Conservation (phyloP, 768 basidiomycete genomes). For the Amanita jacksonii region DNA sequence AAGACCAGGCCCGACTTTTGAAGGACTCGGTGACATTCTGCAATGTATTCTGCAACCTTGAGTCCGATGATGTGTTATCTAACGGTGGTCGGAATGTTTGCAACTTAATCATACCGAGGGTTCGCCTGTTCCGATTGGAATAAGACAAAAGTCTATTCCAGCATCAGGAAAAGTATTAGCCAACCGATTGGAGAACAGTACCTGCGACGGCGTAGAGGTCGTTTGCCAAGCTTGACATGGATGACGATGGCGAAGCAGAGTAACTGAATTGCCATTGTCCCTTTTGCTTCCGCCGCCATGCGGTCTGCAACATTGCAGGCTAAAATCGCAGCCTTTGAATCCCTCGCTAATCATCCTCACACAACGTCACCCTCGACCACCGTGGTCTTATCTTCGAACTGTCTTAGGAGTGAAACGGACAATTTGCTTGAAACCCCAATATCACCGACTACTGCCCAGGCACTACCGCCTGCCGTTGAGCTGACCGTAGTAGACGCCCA, state of each 20-base stretch:
- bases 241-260: slow-evolving; percentile 12
- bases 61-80: slow-evolving; percentile 5
- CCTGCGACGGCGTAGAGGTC: slow-evolving; percentile 78
- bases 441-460: slow-evolving; percentile 32
- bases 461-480: slow-evolving; percentile 33
- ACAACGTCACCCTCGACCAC: slow-evolving; percentile 11
- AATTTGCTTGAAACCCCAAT: slow-evolving; percentile 40
- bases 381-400: slow-evolving; percentile 12
- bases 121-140: slow-evolving; percentile 73
- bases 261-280: background rate
- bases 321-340: slow-evolving; percentile 58
- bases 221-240: slow-evolving; percentile 11
- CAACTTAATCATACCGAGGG: slow-evolving; percentile 47
- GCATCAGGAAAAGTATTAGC: slow-evolving; percentile 4
- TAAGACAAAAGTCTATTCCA: slow-evolving; percentile 71
- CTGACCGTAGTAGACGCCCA: slow-evolving; percentile 16
- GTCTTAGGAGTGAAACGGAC: slow-evolving; percentile 4
- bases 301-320: slow-evolving; percentile 42
- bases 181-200: slow-evolving; percentile 14
- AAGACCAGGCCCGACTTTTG: slow-evolving; percentile 77
- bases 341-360: slow-evolving; percentile 25
- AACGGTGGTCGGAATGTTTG: background rate
- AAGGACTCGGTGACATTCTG: slow-evolving; percentile 76
- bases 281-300: slow-evolving; percentile 18
- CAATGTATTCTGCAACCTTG: slow-evolving; percentile 69